These are phyloP conservation scores for Scenedesmus sp. DNA, from an alignment of 163 green algal species.

Conservation along the genomic window DNA sequence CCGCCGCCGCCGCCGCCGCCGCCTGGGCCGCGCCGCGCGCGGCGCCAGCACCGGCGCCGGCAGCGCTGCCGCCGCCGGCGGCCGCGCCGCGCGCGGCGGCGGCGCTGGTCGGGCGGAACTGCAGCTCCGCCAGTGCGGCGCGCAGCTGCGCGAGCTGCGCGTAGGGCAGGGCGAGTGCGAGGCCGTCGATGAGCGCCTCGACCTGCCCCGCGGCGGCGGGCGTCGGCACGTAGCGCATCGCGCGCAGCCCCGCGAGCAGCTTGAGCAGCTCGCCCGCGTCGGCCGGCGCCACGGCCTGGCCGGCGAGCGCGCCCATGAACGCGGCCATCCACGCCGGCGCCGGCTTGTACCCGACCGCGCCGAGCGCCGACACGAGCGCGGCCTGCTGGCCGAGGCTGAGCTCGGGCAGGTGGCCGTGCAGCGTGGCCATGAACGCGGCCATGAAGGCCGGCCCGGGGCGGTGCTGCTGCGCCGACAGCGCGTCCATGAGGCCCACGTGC, in stretches of 20 bases:
- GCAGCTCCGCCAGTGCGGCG: constrained; percentile 19
- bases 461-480: constrained; percentile 38
- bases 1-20: not conserved
- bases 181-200: not conserved
- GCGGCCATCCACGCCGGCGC: constrained; percentile 28
- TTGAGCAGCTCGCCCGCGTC: constrained; percentile 18
- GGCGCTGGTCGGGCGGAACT: constrained; percentile 7
- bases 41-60: constrained; percentile 1
- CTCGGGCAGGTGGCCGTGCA: constrained; percentile 13
- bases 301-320: constrained; percentile 13
- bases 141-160: constrained; percentile 34
- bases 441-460: constrained; percentile 40
- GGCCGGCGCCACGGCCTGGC: not conserved
- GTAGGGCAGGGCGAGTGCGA: not conserved
- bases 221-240: constrained; percentile 37
- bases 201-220: not conserved
- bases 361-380: constrained; percentile 4
- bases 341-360: constrained; percentile 37
- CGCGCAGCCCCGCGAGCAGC: constrained; percentile 20
- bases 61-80: not conserved
- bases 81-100: not conserved
- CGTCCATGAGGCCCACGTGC: constrained; percentile 39
- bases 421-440: constrained; percentile 23
- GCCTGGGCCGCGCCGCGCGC: not conserved
- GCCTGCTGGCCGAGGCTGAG: constrained; percentile 24